A percentile compares a stretch with the other conserved stretches of the same genome.
Conservation (phyloP, 495 filamentous ascomycete species). For the Tuber melanosporum region DNA sequence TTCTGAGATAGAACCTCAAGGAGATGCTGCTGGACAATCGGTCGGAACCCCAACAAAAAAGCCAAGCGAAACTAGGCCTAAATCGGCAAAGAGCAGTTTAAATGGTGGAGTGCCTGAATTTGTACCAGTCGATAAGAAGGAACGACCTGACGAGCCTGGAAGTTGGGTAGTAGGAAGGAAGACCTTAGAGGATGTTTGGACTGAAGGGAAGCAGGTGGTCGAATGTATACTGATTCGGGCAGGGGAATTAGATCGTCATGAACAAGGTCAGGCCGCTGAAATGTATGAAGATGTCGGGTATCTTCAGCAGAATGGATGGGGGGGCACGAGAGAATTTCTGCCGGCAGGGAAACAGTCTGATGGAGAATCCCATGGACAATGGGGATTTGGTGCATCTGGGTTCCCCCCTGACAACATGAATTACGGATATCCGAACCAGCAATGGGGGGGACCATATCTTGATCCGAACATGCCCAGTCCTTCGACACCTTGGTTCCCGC, state of each 20-base stretch:
- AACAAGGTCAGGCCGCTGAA: conserved; percentile 13
- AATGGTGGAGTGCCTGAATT: conserved; percentile 23
- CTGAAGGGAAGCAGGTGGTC: conserved; percentile 30
- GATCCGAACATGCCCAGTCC: conserved; percentile 27
- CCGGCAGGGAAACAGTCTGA: conserved; percentile 9
- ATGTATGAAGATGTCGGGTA: conserved; percentile 1
- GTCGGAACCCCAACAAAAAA: background rate
- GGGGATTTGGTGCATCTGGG: conserved; percentile 3
- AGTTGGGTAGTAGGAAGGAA: conserved; percentile 24
- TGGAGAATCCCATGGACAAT: background rate
- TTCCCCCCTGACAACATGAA: background rate
- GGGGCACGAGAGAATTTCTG: conserved; percentile 21
- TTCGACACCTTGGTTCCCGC: conserved; percentile 27
- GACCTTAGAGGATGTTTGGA: conserved; percentile 39
- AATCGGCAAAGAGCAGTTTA: conserved; percentile 20
- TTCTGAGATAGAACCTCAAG: conserved; percentile 18
- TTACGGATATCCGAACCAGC: conserved; percentile 1
- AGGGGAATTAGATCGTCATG: conserved; percentile 15
- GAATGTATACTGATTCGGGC: conserved; percentile 33
- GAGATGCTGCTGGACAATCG: background rate
- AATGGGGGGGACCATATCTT: conserved; percentile 2
- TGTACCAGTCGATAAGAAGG: conserved; percentile 11
- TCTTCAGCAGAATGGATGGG: conserved; percentile 22
- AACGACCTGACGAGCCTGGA: conserved; percentile 5
- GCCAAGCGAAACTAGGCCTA: background rate